These are phyloP conservation scores for Fusarium irregulare DNA, from an alignment of 2,329 filamentous ascomycete species.

Conservation along the genomic window DNA sequence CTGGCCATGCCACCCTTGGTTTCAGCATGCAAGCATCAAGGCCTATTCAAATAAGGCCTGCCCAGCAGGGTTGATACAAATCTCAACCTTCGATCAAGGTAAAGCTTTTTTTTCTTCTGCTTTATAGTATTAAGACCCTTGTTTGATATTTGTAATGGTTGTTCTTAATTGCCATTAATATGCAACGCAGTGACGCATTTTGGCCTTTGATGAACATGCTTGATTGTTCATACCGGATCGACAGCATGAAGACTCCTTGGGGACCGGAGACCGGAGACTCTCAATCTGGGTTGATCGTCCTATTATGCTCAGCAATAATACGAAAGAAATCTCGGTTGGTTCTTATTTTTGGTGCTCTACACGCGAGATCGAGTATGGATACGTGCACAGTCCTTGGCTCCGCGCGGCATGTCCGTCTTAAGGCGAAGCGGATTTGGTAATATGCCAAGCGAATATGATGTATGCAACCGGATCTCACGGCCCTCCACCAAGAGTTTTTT, in stretches of 20 bases:
- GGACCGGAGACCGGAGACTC: neutral
- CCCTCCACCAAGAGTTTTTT: slow-evolving; percentile 33
- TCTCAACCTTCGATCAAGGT: neutral
- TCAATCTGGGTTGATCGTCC: slow-evolving; percentile 2
- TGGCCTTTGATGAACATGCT: neutral
- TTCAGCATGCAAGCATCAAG: neutral
- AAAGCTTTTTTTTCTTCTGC: neutral
- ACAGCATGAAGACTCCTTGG: neutral
- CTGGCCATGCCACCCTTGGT: neutral
- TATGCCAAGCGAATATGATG: slow-evolving; percentile 41
- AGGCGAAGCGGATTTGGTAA: slow-evolving; percentile 27
- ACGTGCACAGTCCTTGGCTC: slow-evolving; percentile 32
- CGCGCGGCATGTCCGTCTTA: slow-evolving; percentile 41
- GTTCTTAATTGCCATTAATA: slow-evolving; percentile 8
- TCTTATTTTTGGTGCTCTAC: slow-evolving; percentile 33
- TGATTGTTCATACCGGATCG: slow-evolving; percentile 18
- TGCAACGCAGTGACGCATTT: slow-evolving; percentile 9
- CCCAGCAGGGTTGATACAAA: neutral
- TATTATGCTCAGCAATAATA: slow-evolving; percentile 14
- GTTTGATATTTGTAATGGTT: neutral
- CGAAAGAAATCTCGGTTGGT: slow-evolving; percentile 35
- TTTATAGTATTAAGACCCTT: neutral
- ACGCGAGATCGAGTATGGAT: slow-evolving; percentile 3
- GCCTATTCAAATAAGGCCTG: neutral
- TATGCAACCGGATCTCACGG: slow-evolving; percentile 43